A percentile compares a stretch with the other conserved stretches of the same genome.
These are phyloP conservation scores for Bathelium albidoporum DNA, from an alignment of 495 filamentous ascomycete species.

Conservation along the genomic window DNA sequence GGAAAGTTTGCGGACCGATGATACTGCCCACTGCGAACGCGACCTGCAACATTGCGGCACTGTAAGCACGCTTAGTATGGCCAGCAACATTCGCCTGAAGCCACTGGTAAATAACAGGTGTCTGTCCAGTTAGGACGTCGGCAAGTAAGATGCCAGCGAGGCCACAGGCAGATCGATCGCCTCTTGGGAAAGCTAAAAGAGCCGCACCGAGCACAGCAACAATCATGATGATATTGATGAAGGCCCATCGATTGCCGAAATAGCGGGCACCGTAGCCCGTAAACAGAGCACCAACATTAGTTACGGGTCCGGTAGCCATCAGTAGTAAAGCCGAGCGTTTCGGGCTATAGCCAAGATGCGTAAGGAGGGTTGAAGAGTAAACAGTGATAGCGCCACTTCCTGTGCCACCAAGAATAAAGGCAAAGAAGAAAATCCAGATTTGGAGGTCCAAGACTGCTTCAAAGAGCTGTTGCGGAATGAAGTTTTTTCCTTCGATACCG, in stretches of 20 bases:
- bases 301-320: slow-evolving; percentile 12
- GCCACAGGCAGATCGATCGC: slow-evolving; percentile 37
- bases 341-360: slow-evolving; percentile 10
- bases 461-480: slow-evolving; percentile 4
- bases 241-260: slow-evolving; percentile 42
- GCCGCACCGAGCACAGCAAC: slow-evolving; percentile 46
- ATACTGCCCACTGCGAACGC: slow-evolving; percentile 57
- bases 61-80: slow-evolving; percentile 43
- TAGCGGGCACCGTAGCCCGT: slow-evolving; percentile 39
- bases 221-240: slow-evolving; percentile 36
- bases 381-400: slow-evolving; percentile 8
- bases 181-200: slow-evolving; percentile 49
- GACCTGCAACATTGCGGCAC: slow-evolving; percentile 44
- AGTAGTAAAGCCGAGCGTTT: slow-evolving; percentile 12
- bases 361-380: slow-evolving; percentile 15
- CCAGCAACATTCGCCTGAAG: slow-evolving; percentile 40
- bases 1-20: slow-evolving; percentile 50
- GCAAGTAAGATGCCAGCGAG: slow-evolving; percentile 56
- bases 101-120: slow-evolving; percentile 41
- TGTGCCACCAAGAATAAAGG: slow-evolving; percentile 1
- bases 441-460: slow-evolving; percentile 8
- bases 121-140: slow-evolving; percentile 40
- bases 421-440: slow-evolving; percentile 8
- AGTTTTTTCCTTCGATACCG: slow-evolving; percentile 8
- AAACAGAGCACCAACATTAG: slow-evolving; percentile 38